phyloP scores from a whole-genome alignment of 106 monocot genomes.

The Dendrobium officinale region DNA sequence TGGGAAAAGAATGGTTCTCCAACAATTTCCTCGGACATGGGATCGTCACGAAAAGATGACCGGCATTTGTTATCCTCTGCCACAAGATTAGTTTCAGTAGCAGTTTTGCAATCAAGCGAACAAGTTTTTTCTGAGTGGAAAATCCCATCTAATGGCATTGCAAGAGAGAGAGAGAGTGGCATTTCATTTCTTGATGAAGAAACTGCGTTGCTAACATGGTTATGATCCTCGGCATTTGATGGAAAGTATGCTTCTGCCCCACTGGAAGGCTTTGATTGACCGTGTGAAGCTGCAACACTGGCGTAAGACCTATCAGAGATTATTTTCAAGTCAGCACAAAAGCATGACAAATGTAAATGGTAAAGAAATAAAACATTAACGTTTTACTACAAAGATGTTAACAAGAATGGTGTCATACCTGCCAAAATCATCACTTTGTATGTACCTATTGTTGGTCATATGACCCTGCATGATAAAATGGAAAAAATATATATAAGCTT shows the following conservation, averaged over 20 bases:
- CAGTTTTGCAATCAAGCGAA: not conserved
- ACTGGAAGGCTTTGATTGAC: not conserved
- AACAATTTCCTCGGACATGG: not conserved
- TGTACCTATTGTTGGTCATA: not conserved
- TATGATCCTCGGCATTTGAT: not conserved
- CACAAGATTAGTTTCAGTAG: not conserved
- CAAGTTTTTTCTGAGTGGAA: not conserved
- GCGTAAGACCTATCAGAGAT: slow-evolving; percentile 7
- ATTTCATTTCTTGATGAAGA: not conserved
- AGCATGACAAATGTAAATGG: not conserved
- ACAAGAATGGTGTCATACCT: not conserved
- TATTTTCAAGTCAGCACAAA: not conserved
- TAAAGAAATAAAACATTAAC: not conserved
- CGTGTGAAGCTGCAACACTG: slow-evolving; percentile 3
- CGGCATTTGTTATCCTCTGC: not conserved
- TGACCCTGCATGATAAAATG: not conserved
- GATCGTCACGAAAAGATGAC: not conserved
- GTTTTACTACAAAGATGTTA: not conserved
- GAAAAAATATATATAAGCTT: not conserved
- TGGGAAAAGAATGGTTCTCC: not conserved
- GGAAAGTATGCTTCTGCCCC: not conserved
- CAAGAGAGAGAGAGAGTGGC: not conserved
- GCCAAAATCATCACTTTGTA: not conserved
- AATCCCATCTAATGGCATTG: not conserved
- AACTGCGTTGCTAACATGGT: slow-evolving; percentile 4